These are phyloP conservation scores for Citrus medica DNA, from an alignment of 345 rosid species.

Conservation along the genomic window DNA sequence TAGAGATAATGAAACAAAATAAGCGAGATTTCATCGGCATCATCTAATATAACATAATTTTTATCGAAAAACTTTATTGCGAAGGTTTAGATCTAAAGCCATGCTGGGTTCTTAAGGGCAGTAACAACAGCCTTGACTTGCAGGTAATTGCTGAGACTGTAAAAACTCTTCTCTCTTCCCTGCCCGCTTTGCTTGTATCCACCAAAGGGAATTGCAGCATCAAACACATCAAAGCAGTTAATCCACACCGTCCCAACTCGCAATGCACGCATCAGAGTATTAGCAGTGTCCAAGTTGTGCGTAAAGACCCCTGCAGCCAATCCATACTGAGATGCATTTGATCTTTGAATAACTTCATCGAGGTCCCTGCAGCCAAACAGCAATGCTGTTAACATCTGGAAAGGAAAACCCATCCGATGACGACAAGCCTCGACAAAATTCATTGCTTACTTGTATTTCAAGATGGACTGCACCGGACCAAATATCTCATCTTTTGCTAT, in stretches of 20 bases:
- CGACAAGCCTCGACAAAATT: not conserved
- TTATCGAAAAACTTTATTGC: not conserved
- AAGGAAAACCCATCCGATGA: not conserved
- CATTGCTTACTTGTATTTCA: constrained; percentile 74
- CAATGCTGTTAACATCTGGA: not conserved
- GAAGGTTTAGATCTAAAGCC: constrained; percentile 48
- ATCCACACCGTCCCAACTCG: constrained; percentile 76
- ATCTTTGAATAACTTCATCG: constrained; percentile 61
- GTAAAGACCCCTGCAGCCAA: constrained; percentile 91
- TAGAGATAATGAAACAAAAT: not conserved
- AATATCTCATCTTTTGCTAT: constrained; percentile 92
- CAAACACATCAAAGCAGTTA: constrained; percentile 74
- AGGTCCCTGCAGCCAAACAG: constrained; percentile 47
- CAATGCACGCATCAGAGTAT: constrained; percentile 65
- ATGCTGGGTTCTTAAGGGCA: constrained; percentile 76
- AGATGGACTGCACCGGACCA: constrained; percentile 90
- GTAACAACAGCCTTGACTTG: constrained; percentile 94
- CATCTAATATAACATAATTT: not conserved
- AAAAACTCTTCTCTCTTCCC: constrained; percentile 87
- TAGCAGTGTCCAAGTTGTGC: constrained; percentile 68
- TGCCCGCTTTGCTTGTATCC: constrained; percentile 94
- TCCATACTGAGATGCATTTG: constrained; percentile 61
- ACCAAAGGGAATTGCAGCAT: constrained; percentile 85
- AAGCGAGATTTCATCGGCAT: not conserved
- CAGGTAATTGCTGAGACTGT: constrained; percentile 73